Percentiles rank a stretch among this genome's conserved stretches.
phyloP scores from a whole-genome alignment of 2,329 filamentous ascomycete genomes.

The Trichophyton mentagrophytes region DNA sequence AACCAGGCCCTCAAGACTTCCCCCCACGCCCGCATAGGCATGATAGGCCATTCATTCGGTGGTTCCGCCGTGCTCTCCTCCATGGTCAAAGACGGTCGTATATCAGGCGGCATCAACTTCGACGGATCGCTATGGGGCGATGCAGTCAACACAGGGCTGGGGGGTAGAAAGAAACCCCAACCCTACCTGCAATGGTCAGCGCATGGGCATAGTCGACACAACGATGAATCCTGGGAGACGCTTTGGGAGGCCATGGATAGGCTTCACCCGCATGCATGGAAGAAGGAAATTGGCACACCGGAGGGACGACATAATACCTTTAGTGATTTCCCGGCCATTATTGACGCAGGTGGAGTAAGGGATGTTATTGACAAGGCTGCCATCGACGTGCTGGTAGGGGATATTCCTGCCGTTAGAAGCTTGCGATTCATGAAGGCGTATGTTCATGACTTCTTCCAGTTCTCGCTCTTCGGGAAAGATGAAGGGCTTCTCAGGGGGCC shows the following conservation, averaged over 20 bases:
- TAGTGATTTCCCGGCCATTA: slow-evolving; percentile 14
- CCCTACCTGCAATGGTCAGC: slow-evolving; percentile 14
- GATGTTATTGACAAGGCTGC: background rate
- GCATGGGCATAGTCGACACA: slow-evolving; percentile 9
- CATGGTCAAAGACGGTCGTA: slow-evolving; percentile 16
- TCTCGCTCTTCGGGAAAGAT: background rate
- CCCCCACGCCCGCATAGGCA: slow-evolving; percentile 2
- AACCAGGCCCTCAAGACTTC: background rate
- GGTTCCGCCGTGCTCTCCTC: slow-evolving; percentile 21
- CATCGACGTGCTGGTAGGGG: background rate
- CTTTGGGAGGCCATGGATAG: slow-evolving; percentile 11
- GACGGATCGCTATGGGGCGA: slow-evolving; percentile 22
- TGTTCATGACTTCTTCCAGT: slow-evolving; percentile 3
- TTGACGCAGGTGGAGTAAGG: slow-evolving; percentile 6
- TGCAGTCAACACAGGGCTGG: slow-evolving; percentile 10
- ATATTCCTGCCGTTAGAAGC: background rate
- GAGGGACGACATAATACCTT: slow-evolving; percentile 13
- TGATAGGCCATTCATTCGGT: slow-evolving; percentile 28
- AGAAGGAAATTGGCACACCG: slow-evolving; percentile 12
- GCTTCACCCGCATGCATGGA: slow-evolving; percentile 10
- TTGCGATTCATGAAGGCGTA: background rate
- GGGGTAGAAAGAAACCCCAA: slow-evolving; percentile 7
- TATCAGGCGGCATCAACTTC: slow-evolving; percentile 23
- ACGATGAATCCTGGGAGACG: slow-evolving; percentile 12
- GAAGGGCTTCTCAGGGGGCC: slow-evolving; percentile 1